Evolutionary conservation across 805 yeast genomes (phyloP).

Genomic region (Candida sonorensis): DNA sequence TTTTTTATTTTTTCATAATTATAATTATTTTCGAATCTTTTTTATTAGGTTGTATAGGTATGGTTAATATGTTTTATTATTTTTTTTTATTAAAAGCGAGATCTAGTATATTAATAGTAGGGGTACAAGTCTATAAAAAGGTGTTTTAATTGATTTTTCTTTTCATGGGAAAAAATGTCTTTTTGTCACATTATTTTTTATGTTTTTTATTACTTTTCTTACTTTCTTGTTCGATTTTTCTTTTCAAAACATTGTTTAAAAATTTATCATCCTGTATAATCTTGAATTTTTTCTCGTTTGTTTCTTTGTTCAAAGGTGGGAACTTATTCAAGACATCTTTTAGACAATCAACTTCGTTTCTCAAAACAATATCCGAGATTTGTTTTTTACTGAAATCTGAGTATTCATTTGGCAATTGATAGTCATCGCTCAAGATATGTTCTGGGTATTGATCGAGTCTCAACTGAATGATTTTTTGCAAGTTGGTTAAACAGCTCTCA

Average conservation of each 20-base stretch:
- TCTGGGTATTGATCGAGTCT: conserved; percentile 45
- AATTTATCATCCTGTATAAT: conserved; percentile 55
- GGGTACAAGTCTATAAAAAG: no score
- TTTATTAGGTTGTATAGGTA: no score
- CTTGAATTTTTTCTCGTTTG: conserved; percentile 26
- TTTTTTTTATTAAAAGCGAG: no score
- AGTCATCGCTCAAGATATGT: conserved; percentile 7
- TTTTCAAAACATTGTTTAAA: conserved; percentile 51
- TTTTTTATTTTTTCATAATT: no score
- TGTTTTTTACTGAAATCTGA: conserved; percentile 20
- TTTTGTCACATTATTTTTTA: conserved; percentile 23
- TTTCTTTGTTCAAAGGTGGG: conserved; percentile 12
- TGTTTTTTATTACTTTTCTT: conserved; percentile 18
- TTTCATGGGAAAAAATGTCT: no score
- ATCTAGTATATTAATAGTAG: no score
- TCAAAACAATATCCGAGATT: conserved; percentile 51
- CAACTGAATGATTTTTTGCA: conserved; percentile 25
- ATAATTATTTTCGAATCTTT: no score
- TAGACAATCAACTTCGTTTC: conserved; percentile 50
- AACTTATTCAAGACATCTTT: conserved; percentile 26
- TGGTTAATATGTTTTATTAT: no score
- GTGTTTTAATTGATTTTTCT: no score
- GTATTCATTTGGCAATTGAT: conserved; percentile 12
- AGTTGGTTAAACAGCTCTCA: conserved; percentile 21
- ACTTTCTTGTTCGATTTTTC: conserved; percentile 29